phyloP scores from a whole-genome alignment of 148 eudicot species.

The Cornus florida region DNA sequence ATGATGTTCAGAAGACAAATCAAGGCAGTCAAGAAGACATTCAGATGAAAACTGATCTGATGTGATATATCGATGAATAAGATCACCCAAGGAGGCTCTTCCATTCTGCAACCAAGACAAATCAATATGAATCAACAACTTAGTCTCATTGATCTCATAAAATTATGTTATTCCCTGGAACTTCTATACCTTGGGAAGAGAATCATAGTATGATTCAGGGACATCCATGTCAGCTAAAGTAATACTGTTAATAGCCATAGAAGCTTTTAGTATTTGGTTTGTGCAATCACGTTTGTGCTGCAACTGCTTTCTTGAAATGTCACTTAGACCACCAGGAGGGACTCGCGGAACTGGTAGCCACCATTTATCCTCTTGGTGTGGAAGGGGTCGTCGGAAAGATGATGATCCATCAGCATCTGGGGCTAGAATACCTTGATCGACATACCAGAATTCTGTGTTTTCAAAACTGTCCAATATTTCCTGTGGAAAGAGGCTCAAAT shows the following conservation, averaged over 20 bases:
- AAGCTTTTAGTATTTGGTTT: slow-evolving; percentile 68
- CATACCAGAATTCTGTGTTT: slow-evolving; percentile 68
- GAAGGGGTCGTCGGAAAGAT: slow-evolving; percentile 46
- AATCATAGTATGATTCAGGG: slow-evolving; percentile 51
- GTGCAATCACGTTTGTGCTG: slow-evolving; percentile 59
- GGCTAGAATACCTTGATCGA: slow-evolving; percentile 55
- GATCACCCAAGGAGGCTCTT: slow-evolving; percentile 56
- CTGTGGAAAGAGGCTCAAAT: slow-evolving; percentile 19
- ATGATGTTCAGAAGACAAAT: slow-evolving; percentile 65
- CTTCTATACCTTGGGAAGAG: slow-evolving; percentile 59
- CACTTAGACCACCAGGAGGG: slow-evolving; percentile 57
- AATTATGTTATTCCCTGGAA: neutral
- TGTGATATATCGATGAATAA: slow-evolving; percentile 49
- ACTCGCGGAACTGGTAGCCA: slow-evolving; percentile 78
- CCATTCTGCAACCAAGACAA: slow-evolving; percentile 40
- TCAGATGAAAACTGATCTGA: slow-evolving; percentile 64
- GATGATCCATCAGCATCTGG: slow-evolving; percentile 48
- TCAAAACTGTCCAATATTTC: slow-evolving; percentile 57
- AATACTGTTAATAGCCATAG: slow-evolving; percentile 60
- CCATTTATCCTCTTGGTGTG: slow-evolving; percentile 68
- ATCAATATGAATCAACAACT: neutral
- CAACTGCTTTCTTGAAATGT: slow-evolving; percentile 47
- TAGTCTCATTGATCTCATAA: neutral
- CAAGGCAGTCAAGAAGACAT: slow-evolving; percentile 58
- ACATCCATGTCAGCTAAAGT: slow-evolving; percentile 59